These are phyloP conservation scores for Hanseniaspora guilliermondii DNA, from an alignment of 805 yeast species.

Conservation along the genomic window DNA sequence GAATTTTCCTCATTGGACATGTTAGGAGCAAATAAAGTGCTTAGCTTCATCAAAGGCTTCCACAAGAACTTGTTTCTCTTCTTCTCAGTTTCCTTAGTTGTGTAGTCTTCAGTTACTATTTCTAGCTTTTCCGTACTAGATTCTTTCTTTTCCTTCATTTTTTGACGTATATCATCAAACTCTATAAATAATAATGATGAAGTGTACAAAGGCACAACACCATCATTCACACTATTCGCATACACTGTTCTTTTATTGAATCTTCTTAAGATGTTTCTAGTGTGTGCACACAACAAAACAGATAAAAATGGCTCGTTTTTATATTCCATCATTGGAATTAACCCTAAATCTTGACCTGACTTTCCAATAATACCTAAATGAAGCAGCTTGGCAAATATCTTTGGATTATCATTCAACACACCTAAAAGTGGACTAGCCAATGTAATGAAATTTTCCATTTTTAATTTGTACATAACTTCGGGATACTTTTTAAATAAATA, in stretches of 20 bases:
- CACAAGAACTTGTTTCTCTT: slow-evolving; percentile 19
- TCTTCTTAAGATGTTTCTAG: slow-evolving; percentile 42
- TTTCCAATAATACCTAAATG: slow-evolving; percentile 67
- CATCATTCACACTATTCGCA: slow-evolving; percentile 68
- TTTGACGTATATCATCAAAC: slow-evolving; percentile 36
- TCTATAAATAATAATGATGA: slow-evolving; percentile 58
- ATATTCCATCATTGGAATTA: slow-evolving; percentile 36
- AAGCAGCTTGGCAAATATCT: slow-evolving; percentile 54
- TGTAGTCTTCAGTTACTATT: slow-evolving; percentile 13
- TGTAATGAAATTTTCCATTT: slow-evolving; percentile 58
- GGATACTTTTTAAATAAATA: slow-evolving; percentile 58
- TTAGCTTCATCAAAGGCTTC: slow-evolving; percentile 36
- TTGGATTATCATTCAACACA: slow-evolving; percentile 65
- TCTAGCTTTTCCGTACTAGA: slow-evolving; percentile 22
- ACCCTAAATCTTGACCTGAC: slow-evolving; percentile 67
- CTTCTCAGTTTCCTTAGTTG: background rate
- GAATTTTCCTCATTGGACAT: slow-evolving; percentile 14
- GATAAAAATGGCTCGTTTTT: slow-evolving; percentile 26
- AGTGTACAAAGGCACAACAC: slow-evolving; percentile 68
- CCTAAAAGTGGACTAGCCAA: slow-evolving; percentile 69
- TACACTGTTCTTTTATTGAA: slow-evolving; percentile 59
- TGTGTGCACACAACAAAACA: slow-evolving; percentile 55
- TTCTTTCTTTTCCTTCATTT: slow-evolving; percentile 19
- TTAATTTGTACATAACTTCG: slow-evolving; percentile 46
- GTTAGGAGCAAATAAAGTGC: slow-evolving; percentile 34